phyloP scores from a whole-genome alignment of 202 grass and related monocot genomes.

The Saccharum hybrid region DNA sequence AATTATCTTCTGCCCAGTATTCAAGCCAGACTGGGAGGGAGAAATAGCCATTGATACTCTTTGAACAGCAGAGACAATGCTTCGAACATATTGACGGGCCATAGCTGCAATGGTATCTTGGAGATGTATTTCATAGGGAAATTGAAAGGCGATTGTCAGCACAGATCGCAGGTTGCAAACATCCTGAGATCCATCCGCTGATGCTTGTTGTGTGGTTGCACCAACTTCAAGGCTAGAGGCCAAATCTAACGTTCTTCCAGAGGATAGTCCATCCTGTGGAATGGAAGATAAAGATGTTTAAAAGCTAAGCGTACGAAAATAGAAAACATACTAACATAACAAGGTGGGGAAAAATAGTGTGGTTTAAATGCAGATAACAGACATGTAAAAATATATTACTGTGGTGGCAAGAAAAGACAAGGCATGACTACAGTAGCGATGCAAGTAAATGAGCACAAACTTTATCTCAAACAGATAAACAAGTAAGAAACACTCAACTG shows the following conservation, averaged over 20 bases:
- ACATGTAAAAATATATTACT: conserved; percentile 3
- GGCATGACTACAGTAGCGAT: background rate
- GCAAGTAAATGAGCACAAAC: conserved; percentile 16
- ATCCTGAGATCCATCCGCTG: conserved; percentile 44
- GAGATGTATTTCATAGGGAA: conserved; percentile 88
- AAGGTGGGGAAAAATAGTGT: background rate
- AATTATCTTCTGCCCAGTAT: conserved; percentile 60
- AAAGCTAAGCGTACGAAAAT: conserved; percentile 22
- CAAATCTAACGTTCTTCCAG: conserved; percentile 86
- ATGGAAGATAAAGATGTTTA: conserved; percentile 40
- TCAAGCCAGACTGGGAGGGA: conserved; percentile 58
- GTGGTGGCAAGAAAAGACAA: background rate
- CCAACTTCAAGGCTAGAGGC: conserved; percentile 93
- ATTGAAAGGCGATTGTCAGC: conserved; percentile 95
- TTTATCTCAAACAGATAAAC: conserved; percentile 5
- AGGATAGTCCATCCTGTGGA: conserved; percentile 66
- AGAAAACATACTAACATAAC: background rate
- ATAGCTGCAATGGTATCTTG: conserved; percentile 86
- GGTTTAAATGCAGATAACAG: background rate
- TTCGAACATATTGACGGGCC: conserved; percentile 90
- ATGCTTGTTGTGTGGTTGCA: conserved; percentile 51
- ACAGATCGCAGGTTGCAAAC: conserved; percentile 71
- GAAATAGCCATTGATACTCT: conserved; percentile 86
- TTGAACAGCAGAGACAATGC: conserved; percentile 88
- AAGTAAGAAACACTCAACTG: conserved; percentile 59